Conservation (phyloP, 805 yeast species). For the Dipodascopsis uninucleata region DNA sequence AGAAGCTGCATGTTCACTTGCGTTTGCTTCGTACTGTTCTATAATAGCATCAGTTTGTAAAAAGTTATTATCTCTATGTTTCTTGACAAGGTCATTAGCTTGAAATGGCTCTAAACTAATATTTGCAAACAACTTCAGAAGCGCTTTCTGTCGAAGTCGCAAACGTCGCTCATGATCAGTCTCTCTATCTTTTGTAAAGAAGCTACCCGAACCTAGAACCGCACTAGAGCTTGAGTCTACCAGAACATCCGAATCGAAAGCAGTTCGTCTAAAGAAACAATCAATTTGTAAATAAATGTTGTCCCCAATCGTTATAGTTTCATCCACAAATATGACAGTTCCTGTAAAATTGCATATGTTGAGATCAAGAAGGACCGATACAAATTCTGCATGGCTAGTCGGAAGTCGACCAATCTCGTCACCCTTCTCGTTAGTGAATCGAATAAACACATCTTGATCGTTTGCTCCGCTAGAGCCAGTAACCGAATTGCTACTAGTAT, state of each 20-base stretch:
- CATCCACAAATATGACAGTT: slow-evolving; percentile 56
- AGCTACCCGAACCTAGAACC: not conserved
- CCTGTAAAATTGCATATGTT: slow-evolving; percentile 54
- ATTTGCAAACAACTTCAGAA: slow-evolving; percentile 53
- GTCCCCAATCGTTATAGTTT: slow-evolving; percentile 68
- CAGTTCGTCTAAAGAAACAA: slow-evolving; percentile 46
- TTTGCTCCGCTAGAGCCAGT: slow-evolving; percentile 6
- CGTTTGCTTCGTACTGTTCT: slow-evolving; percentile 21
- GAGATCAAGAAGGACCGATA: slow-evolving; percentile 62
- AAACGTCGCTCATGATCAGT: slow-evolving; percentile 50
- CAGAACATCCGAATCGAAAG: slow-evolving; percentile 11
- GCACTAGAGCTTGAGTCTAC: not conserved
- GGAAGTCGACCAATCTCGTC: slow-evolving; percentile 75
- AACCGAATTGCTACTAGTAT: slow-evolving; percentile 1
- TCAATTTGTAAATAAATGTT: slow-evolving; percentile 67
- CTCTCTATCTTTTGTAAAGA: slow-evolving; percentile 42
- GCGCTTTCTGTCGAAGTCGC: slow-evolving; percentile 53
- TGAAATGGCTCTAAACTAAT: slow-evolving; percentile 35
- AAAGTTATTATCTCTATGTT: slow-evolving; percentile 9
- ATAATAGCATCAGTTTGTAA: slow-evolving; percentile 24
- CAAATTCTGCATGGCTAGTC: slow-evolving; percentile 60
- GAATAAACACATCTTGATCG: slow-evolving; percentile 31
- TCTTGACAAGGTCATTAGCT: slow-evolving; percentile 12
- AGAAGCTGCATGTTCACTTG: slow-evolving; percentile 9
- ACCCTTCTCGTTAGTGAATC: slow-evolving; percentile 34